A percentile compares a stretch with the other conserved stretches of the same genome.
phyloP scores from a whole-genome alignment of 2,329 filamentous ascomycete genomes.

The Pleoardoris graminearum region DNA sequence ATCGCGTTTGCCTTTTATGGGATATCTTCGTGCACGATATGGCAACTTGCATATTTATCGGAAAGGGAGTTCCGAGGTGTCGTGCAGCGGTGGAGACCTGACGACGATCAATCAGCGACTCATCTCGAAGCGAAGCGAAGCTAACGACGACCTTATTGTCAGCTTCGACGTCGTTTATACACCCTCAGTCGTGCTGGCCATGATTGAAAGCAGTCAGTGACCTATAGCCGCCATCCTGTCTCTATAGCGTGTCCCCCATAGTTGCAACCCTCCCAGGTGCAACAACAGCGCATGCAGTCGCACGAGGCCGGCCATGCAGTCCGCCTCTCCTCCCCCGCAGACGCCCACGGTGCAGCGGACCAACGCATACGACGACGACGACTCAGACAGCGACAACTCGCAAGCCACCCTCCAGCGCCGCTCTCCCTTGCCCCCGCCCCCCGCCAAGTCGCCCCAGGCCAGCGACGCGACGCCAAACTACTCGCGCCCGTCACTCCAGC shows the following conservation, averaged over 20 bases:
- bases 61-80: not conserved
- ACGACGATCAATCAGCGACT: not conserved
- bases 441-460: slow-evolving; percentile 31
- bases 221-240: slow-evolving; percentile 9
- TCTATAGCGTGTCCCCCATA: slow-evolving; percentile 7
- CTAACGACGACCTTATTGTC: not conserved
- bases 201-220: not conserved
- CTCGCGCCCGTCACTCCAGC: slow-evolving; percentile 43
- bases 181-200: slow-evolving; percentile 5
- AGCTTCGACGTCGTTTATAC: not conserved
- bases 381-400: slow-evolving; percentile 47
- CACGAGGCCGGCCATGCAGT: slow-evolving; percentile 29
- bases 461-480: slow-evolving; percentile 36
- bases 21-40: too few species aligned
- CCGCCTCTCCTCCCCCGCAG: slow-evolving; percentile 38
- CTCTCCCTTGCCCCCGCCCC: slow-evolving; percentile 44
- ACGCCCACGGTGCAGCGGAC: slow-evolving; percentile 36
- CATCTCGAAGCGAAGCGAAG: not conserved
- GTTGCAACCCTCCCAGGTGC: not conserved
- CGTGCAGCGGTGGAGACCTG: not conserved
- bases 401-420: slow-evolving; percentile 45
- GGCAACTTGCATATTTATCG: too few species aligned
- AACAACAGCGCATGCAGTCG: slow-evolving; percentile 3
- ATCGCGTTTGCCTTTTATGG: too few species aligned
- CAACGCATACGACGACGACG: slow-evolving; percentile 25